Base-by-base conservation (phyloP, 768 basidiomycete genomes). In the Podaxis sp. region DNA sequence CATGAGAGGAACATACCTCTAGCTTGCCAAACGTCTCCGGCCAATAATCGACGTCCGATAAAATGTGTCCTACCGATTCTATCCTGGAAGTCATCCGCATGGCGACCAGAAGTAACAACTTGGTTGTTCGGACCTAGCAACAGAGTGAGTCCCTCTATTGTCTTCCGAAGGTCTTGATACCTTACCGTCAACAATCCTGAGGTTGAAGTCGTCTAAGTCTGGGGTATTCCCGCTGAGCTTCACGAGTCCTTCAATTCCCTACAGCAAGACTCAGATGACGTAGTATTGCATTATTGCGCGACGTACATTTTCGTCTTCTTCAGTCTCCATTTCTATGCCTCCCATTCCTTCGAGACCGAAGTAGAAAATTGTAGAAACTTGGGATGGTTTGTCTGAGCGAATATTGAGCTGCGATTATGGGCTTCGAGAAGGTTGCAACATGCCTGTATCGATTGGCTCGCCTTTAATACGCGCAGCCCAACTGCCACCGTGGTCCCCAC, bases 401-500 rank as follows among this genome's bases (percentile, higher is more conserved):
- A 53, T 0, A 33, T 38, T 48, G 26, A 26, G 20, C 5, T 28
- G 7, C 6, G 2, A 1, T 38, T 17, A 12, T n/a, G n/a, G 10
- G 22, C 3, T 17, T 36, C 20, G 40, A 12, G 3, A 8, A 48
- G 28, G 12, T 33, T 58, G 37, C 11, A 41, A 73, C 81, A 54
- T 61, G 92, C 94, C 78, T 65, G 77, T 70, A 63, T 87, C 77
- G n/a, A 96, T 77, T 15, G 93, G 92, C 72, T 86, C 81, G 22
- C 93, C 93, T 70, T 87, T 90, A 66, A 96, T 83, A 60, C 95
- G 86, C 11, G 86, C 89, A 66, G 89, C 93, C 93, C 93, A 95
- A 73, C 90, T 93, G 17, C 95, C 94, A 15, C 93, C 92, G 70
- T 92, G 83, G 12, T 84, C 82, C 12, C 91, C 93, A 49, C 88